These are phyloP conservation scores for Eremothecium coryli DNA, from an alignment of 1,139 yeast genomes.

Conservation along the genomic window DNA sequence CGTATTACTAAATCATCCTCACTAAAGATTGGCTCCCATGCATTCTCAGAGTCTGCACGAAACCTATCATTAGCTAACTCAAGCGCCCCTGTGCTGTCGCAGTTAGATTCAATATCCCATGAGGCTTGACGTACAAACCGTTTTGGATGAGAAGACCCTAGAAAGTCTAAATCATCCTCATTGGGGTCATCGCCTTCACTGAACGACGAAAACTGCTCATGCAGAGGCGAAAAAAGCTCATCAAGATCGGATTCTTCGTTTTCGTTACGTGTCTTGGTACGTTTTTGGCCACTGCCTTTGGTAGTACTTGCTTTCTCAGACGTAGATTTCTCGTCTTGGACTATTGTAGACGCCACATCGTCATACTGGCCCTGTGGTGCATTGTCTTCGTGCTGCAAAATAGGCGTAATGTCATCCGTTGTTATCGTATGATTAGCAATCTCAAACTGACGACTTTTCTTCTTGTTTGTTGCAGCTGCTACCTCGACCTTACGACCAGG, in stretches of 20 bases:
- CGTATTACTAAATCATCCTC: slow-evolving; percentile 12
- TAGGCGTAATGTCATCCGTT: slow-evolving; percentile 23
- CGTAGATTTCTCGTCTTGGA: slow-evolving; percentile 6
- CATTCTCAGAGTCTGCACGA: background rate
- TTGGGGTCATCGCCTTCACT: slow-evolving; percentile 13
- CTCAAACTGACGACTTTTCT: slow-evolving; percentile 9
- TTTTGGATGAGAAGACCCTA: slow-evolving; percentile 18
- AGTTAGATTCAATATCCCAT: background rate
- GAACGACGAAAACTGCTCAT: slow-evolving; percentile 6
- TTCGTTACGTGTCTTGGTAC: background rate
- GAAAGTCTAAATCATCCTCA: slow-evolving; percentile 17
- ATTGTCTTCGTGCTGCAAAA: slow-evolving; percentile 6
- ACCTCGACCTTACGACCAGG: slow-evolving; percentile 1
- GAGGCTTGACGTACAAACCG: slow-evolving; percentile 13
- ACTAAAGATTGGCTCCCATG: slow-evolving; percentile 6
- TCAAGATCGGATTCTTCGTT: slow-evolving; percentile 10
- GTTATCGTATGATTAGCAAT: slow-evolving; percentile 16
- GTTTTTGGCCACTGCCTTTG: background rate
- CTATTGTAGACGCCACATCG: background rate
- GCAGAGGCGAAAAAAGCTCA: slow-evolving; percentile 14
- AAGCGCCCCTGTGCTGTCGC: background rate
- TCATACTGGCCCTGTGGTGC: background rate
- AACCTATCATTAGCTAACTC: background rate
- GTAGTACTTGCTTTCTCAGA: slow-evolving; percentile 2
- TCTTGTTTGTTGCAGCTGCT: slow-evolving; percentile 4